These are phyloP conservation scores for Lachancea waltii DNA, from an alignment of 805 yeast genomes.

Conservation along the genomic window DNA sequence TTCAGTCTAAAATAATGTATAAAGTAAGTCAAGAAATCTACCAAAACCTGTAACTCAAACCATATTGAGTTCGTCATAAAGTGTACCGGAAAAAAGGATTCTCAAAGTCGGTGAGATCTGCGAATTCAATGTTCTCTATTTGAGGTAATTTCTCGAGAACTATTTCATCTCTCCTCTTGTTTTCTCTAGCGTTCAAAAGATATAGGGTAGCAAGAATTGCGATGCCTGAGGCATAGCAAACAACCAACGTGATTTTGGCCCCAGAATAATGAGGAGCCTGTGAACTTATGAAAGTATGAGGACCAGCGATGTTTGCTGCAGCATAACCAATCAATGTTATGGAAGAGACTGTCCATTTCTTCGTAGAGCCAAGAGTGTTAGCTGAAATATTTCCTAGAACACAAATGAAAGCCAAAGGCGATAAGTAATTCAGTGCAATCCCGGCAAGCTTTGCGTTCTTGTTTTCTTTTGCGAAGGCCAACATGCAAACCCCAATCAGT, in stretches of 20 bases:
- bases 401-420: conserved; percentile 30
- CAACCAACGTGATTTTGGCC: conserved; percentile 45
- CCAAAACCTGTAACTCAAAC: no score
- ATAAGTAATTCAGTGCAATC: conserved; percentile 28
- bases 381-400: conserved; percentile 28
- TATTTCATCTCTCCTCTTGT: conserved; percentile 35
- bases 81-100: conserved; percentile 36
- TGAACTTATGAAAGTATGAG: conserved; percentile 51
- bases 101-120: conserved; percentile 42
- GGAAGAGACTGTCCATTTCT: conserved; percentile 50
- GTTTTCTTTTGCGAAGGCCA: conserved; percentile 35
- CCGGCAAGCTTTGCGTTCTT: conserved; percentile 33
- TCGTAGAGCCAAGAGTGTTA: conserved; percentile 62
- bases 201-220: conserved; percentile 30
- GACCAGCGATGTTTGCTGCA: conserved; percentile 59
- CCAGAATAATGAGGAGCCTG: conserved; percentile 51
- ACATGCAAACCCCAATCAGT: conserved; percentile 33
- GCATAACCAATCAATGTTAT: conserved; percentile 54
- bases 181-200: conserved; percentile 29
- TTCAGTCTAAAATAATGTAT: no score
- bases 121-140: conserved; percentile 35
- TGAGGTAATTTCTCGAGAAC: conserved; percentile 12
- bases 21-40: no score
- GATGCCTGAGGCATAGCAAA: conserved; percentile 36
- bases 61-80: conserved; percentile 13